Conservation (phyloP, 768 basidiomycete species). For the Ramaria sp. region DNA sequence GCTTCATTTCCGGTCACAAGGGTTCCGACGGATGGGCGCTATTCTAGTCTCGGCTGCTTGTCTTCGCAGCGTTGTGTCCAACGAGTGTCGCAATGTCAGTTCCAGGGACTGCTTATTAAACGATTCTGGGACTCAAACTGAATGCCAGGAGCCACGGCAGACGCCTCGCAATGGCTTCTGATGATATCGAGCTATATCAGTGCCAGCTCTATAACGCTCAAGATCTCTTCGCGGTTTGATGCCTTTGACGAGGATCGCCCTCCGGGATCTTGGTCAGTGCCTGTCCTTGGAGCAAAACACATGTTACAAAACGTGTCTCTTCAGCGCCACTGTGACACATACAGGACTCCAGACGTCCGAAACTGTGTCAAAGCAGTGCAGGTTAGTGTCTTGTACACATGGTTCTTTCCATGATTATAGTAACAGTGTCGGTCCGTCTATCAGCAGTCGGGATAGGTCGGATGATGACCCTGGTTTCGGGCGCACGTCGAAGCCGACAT, state of each 20-base stretch:
- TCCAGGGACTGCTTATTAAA: too few relatives aligned
- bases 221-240: not conserved
- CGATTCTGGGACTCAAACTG: not conserved
- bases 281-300: not conserved
- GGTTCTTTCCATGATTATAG: not conserved
- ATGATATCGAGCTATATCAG: not conserved
- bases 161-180: not conserved
- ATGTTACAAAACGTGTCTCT: not conserved
- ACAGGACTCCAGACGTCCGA: not conserved
- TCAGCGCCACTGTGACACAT: not conserved
- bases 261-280: not conserved
- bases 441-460: not conserved
- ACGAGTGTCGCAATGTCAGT: too few relatives aligned
- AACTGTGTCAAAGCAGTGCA: not conserved
- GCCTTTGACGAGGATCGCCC: not conserved
- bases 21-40: not conserved
- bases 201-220: not conserved
- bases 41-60: not conserved
- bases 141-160: not conserved
- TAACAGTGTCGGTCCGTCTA: not conserved
- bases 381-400: not conserved
- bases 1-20: not conserved
- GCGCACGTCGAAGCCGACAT: conserved; percentile 4
- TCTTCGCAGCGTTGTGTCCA: too few relatives aligned
- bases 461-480: not conserved